Percentiles rank a stretch among this genome's conserved stretches.
Evolutionary conservation across 306 rosid species (phyloP).

Genomic region (Casuarina glauca): DNA sequence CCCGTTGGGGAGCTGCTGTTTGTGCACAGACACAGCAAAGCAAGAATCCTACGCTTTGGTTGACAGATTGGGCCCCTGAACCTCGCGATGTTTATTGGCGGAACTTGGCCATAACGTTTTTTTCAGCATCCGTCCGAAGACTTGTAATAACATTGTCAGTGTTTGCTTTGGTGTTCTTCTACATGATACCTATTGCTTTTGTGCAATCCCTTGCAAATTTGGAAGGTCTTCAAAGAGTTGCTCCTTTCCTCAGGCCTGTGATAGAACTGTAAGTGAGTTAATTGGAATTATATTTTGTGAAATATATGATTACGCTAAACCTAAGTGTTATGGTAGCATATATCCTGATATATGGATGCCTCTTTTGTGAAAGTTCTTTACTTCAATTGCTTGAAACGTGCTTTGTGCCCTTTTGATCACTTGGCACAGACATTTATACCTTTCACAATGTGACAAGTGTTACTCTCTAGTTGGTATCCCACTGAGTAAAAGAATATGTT

Average conservation of each 20-base stretch:
- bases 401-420: not conserved
- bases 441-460: not conserved
- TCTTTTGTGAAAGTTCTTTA: not conserved
- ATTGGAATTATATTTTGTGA: not conserved
- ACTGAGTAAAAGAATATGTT: not conserved
- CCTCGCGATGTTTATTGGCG: conserved; percentile 86
- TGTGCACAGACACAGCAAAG: conserved; percentile 98
- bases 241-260: conserved; percentile 92
- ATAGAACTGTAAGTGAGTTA: conserved; percentile 79
- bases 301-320: not conserved
- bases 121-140: conserved; percentile 77
- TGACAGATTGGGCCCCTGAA: conserved; percentile 98
- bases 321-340: not conserved
- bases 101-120: conserved; percentile 91
- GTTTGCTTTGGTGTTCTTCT: conserved; percentile 94
- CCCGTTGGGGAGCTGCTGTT: conserved; percentile 96
- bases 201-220: conserved; percentile 98
- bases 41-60: conserved; percentile 89
- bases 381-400: not conserved
- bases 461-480: not conserved
- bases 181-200: conserved; percentile 96
- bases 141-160: conserved; percentile 62
- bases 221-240: conserved; percentile 98
- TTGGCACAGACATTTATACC: not conserved
- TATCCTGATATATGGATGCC: not conserved